Base-by-base conservation (phyloP, 1,284 basidiomycete species). In the Pseudozyma thailandica region DNA sequence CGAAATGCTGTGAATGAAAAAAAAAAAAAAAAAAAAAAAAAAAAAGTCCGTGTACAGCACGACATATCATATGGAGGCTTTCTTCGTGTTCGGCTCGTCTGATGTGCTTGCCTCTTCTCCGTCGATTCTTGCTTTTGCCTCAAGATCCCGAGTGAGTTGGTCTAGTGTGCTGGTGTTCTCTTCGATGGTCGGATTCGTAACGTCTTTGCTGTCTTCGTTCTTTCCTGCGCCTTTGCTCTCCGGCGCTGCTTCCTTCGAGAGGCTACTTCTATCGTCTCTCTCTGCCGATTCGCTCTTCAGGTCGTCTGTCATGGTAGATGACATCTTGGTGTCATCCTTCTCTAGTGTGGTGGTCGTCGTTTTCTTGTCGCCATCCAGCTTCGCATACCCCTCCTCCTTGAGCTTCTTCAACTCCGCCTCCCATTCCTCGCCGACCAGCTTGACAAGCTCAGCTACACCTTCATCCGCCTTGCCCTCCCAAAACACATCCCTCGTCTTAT, bases 381-480 rank as follows among this genome's bases (percentile, higher is more conserved):
- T 48, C 3, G 12, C 30, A 26, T 71, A 55, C 6, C 68, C 61
- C 4, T 65, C 31, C n/a, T 53, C 46, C 28, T 55, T 61, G 33
- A 72, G 41, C 23, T 16, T 28, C 0, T 16, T n/a, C 51, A 78
- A 31, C 23, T 74, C 64, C 7, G 31, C 48, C 50, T 77, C 50
- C 78, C 78, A 80, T 16, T 60, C 63, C 16, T 49, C 33, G 1
- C 77, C 78, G 12, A 77, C 68, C 6, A 68, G 42, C 18, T 43
- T 60, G 13, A 75, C 77, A 20, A 80, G 43, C 38, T 62, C 48
- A 0, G 58, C 51, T 1, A 80, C 61, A 5, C 69, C 70, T 4
- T 77, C 69, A 31, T 82, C 81, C 1, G 75, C 72, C 16, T 77
- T 72, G 5, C 79, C 79, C 35, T 72, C 26, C 27, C 57, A 78